Evolutionary conservation across 805 yeast species (phyloP).

Genomic region (Suhomyces prunicola): DNA sequence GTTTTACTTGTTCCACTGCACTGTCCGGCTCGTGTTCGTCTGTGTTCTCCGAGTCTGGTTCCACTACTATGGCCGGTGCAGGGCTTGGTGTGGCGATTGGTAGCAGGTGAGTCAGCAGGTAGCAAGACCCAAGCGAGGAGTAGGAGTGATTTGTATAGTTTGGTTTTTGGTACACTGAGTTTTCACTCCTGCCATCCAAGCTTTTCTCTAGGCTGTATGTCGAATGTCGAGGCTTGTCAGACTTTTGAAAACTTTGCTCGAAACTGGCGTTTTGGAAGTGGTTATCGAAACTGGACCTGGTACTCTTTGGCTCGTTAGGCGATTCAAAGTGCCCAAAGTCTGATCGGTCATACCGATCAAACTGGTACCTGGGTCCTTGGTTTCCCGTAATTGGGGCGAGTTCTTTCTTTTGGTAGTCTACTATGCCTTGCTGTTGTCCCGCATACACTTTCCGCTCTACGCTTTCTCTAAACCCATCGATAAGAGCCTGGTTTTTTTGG

Average conservation of each 20-base stretch:
- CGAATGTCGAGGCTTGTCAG: background rate
- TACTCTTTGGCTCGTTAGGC: background rate
- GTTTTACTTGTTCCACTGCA: background rate
- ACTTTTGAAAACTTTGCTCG: background rate
- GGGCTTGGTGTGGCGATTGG: slow-evolving; percentile 1
- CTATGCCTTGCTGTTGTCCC: background rate
- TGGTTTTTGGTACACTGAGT: slow-evolving; percentile 2
- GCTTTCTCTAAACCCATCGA: slow-evolving; percentile 35
- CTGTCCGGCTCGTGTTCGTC: background rate
- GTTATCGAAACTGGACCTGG: slow-evolving; percentile 1
- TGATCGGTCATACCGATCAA: background rate
- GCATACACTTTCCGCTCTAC: slow-evolving; percentile 27
- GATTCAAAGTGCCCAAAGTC: background rate
- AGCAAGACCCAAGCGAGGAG: slow-evolving; percentile 27
- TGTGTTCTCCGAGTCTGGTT: background rate
- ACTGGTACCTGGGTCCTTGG: background rate
- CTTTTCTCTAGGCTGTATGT: background rate
- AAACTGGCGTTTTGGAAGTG: background rate
- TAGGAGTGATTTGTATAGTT: slow-evolving; percentile 17
- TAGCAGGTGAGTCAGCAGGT: background rate
- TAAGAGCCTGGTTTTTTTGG: slow-evolving; percentile 18
- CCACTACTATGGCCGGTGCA: slow-evolving; percentile 6
- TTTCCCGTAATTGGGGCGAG: too few species aligned
- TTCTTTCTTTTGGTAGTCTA: background rate
- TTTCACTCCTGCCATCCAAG: background rate